Evolutionary conservation across 768 basidiomycete genomes (phyloP), one percentile per base, ranked within the genome.

Genomic region (Lactarius hengduanensis): DNA sequence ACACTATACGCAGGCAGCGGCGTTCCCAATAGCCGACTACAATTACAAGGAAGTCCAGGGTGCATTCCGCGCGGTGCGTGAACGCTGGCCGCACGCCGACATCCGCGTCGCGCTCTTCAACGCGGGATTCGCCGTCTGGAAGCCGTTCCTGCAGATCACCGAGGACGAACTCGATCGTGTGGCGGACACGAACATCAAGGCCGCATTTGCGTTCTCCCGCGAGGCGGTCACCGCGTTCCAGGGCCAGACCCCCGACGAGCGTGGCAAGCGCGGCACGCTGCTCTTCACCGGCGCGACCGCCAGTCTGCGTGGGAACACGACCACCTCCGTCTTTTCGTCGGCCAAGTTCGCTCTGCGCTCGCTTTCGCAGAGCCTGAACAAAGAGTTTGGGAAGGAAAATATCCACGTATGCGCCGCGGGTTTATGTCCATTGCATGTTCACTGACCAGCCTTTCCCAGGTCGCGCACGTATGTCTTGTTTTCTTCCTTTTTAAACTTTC

Each of bases 211-310:
- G 53, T 81, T 81, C 69, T 68, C 79, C 38, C 71, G 71, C 45
- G 72, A 76, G 68, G 72, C 72, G 15, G 73, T 80, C 61, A 63
- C 74, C 28, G 72, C 74, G 18, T 80, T 80, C 73, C 67, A 75
- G 59, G 60, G 71, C 61, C 78, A 78, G 67, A 43, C 62, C 11
- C 45, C 77, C 61, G 71, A 78, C 61, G 72, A 66, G 50, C 58
- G 66, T 11, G 78, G 79, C 2, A 76, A 77, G 61, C 74, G 79
- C 34, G 81, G 81, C 22, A 78, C 79, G 43, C 72, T 82, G 10
- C 70, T 82, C 34, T 80, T 82, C 72, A 82, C 81, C 0, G 79
- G 79, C 22, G 81, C 81, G 40, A 82, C 81, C 9, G 80, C 80
- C 1, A 75, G 77, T 34, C 36, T 74, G 56, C 67, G 81, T 28